Percentiles rank a stretch among this genome's conserved stretches.
Conservation (phyloP, 768 basidiomycete species). For the Agaricus blazei region DNA sequence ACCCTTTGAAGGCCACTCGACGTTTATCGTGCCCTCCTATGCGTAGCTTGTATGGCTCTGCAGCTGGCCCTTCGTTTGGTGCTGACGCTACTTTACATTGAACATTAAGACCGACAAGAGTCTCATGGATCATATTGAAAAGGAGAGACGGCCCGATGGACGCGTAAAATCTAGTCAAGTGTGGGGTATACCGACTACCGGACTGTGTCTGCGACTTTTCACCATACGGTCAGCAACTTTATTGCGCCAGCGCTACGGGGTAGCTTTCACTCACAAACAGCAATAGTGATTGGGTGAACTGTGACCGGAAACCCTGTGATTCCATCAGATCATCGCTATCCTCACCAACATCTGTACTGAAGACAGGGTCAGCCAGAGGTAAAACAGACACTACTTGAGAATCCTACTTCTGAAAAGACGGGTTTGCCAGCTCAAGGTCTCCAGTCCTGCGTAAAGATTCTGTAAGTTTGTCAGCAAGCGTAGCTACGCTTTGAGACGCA, state of each 20-base stretch:
- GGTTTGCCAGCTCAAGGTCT: slow-evolving; percentile 69
- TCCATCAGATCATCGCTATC: slow-evolving; percentile 63
- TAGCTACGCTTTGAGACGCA: slow-evolving; percentile 40
- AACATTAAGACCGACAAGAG: slow-evolving; percentile 42
- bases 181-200: slow-evolving; percentile 66
- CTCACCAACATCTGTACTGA: slow-evolving; percentile 29
- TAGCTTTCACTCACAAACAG: slow-evolving; percentile 63
- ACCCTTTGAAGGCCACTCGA: slow-evolving; percentile 65
- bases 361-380: background rate
- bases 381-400: background rate
- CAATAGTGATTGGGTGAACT: slow-evolving; percentile 77
- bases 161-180: slow-evolving; percentile 80
- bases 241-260: background rate
- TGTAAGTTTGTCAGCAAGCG: slow-evolving; percentile 68
- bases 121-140: slow-evolving; percentile 47
- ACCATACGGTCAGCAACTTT: background rate
- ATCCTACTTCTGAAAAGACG: slow-evolving; percentile 33
- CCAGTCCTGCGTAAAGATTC: slow-evolving; percentile 63
- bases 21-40: slow-evolving; percentile 69
- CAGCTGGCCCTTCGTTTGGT: background rate
- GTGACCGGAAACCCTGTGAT: slow-evolving; percentile 50
- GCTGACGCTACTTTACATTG: slow-evolving; percentile 35
- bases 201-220: slow-evolving; percentile 76
- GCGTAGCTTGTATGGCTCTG: slow-evolving; percentile 32
- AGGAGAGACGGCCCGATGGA: slow-evolving; percentile 48